Base-by-base conservation (phyloP, 768 basidiomycete genomes). In the Macrolepiota fuliginosa region DNA sequence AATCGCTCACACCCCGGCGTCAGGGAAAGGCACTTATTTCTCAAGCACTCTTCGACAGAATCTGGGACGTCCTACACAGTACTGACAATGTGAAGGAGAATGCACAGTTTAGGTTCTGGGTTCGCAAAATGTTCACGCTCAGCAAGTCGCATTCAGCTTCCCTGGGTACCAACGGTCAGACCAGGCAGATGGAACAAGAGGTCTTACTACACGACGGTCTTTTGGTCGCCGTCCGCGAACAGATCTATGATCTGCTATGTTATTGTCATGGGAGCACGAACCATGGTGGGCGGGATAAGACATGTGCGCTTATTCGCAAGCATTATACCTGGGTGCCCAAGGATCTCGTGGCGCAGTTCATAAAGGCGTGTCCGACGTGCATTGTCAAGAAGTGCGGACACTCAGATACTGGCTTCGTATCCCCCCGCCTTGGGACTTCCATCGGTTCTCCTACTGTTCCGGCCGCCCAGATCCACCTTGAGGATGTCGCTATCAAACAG, bases 301-400 rank as follows among this genome's bases (percentile, higher is more conserved):
- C 92, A 0, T 84, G 83, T 60, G 78, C 81, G 2, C 77, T 85
- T 59, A 81, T 93, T 40, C 79, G 88, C 52, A 76, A 83, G 62
- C 82, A 83, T 66, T 94, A 92, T 71, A 87, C 89, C 9, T 93
- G 89, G 87, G 83, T 94, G 27, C 92, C 92, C 15, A 94, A 93
- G 73, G 88, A 91, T 68, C 85, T 94, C 45, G 83, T 92, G 50
- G 84, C 89, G 17, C 83, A 83, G 62, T 94, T 92, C 69, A 86
- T 93, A 73, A 87, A 85, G 72, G 81, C 81, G 25, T 94, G 92
- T 68, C 92, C 91, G 13, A 89, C 90, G 7, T 94, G 92, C 66
- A 80, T 76, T 72, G 62, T 76, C 65, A 81, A 77, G 68, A 80
- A 77, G 65, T 76, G 72, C 32, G 77, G 78, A 19, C 70, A 69